Conservation (phyloP, 2,329 filamentous ascomycete genomes). For the Aspergillus puulaauensis region DNA sequence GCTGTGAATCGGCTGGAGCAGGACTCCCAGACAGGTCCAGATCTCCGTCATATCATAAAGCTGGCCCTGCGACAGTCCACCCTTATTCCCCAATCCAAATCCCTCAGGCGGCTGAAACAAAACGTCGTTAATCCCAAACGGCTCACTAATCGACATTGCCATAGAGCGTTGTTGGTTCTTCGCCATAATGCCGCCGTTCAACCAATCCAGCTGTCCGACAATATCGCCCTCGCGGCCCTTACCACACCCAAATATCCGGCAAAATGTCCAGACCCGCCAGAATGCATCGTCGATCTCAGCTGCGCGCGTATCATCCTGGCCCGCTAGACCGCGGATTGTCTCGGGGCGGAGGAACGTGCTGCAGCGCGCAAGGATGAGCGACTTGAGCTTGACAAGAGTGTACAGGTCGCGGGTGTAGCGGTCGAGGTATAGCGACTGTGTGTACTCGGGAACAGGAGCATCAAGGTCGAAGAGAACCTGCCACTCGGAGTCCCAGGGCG, state of each 20-base stretch:
- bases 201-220: slow-evolving; percentile 62
- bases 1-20: slow-evolving; percentile 57
- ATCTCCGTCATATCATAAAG: slow-evolving; percentile 66
- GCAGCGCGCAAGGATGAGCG: slow-evolving; percentile 56
- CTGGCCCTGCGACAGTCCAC: slow-evolving; percentile 55
- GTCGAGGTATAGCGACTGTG: slow-evolving; percentile 52
- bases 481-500: slow-evolving; percentile 48
- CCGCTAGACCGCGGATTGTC: slow-evolving; percentile 55
- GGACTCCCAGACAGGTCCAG: slow-evolving; percentile 60
- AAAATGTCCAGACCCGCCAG: slow-evolving; percentile 67
- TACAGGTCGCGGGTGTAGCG: slow-evolving; percentile 54
- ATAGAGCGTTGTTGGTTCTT: slow-evolving; percentile 41
- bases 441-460: slow-evolving; percentile 53
- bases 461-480: slow-evolving; percentile 44
- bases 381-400: slow-evolving; percentile 55
- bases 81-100: slow-evolving; percentile 58
- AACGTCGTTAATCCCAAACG: slow-evolving; percentile 53
- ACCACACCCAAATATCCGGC: slow-evolving; percentile 60
- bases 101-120: slow-evolving; percentile 56
- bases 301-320: slow-evolving; percentile 45
- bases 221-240: slow-evolving; percentile 61
- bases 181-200: slow-evolving; percentile 57
- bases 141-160: slow-evolving; percentile 48
- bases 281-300: slow-evolving; percentile 60
- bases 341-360: slow-evolving; percentile 57